Evolutionary conservation across 495 filamentous ascomycete species (phyloP).

Genomic region (Baudoinia panamericana): DNA sequence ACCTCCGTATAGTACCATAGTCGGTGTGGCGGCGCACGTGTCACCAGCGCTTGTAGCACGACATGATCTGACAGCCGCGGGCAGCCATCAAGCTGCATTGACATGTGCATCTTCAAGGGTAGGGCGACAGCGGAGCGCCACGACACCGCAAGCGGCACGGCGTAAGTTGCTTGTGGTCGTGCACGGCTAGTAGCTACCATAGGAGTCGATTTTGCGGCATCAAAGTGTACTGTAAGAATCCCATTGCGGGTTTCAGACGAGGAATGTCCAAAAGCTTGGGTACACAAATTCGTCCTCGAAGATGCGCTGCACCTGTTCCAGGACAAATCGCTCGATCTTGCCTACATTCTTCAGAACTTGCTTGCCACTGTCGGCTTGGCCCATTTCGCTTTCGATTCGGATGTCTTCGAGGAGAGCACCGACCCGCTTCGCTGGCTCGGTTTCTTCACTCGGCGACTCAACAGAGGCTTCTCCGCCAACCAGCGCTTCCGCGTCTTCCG

Average conservation of each 20-base stretch:
- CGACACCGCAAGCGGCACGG: too few species aligned
- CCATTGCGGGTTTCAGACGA: slow-evolving; percentile 59
- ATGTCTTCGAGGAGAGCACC: slow-evolving; percentile 81
- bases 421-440: slow-evolving; percentile 24
- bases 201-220: too few species aligned
- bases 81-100: too few species aligned
- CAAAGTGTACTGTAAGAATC: too few species aligned
- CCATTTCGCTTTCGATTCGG: slow-evolving; percentile 92
- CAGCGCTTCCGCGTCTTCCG: slow-evolving; percentile 64
- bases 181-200: too few species aligned
- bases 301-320: slow-evolving; percentile 90
- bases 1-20: too few species aligned
- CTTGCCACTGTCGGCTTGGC: slow-evolving; percentile 75
- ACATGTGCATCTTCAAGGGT: too few species aligned
- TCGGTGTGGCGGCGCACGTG: too few species aligned
- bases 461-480: slow-evolving; percentile 25
- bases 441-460: slow-evolving; percentile 20
- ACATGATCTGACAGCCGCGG: too few species aligned
- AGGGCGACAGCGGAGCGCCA: too few species aligned
- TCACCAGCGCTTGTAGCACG: too few species aligned
- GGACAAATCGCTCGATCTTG: slow-evolving; percentile 93
- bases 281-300: slow-evolving; percentile 98
- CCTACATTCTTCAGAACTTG: slow-evolving; percentile 95
- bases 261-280: slow-evolving; percentile 94
- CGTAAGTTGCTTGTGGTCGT: too few species aligned